Conservation (phyloP, 2,329 filamentous ascomycete species). For the Fusarium sp. region DNA sequence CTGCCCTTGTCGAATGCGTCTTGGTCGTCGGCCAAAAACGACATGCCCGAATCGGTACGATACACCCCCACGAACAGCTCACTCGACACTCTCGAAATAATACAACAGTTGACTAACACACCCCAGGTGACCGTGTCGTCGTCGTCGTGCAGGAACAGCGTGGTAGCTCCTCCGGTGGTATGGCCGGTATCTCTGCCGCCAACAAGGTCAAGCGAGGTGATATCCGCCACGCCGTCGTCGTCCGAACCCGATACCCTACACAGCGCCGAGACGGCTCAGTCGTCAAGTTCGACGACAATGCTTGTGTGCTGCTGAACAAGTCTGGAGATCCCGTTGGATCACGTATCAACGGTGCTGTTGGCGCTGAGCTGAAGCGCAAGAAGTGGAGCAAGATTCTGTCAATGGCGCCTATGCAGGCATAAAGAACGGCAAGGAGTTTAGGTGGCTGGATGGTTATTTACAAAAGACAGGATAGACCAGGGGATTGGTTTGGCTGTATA, state of each 20-base stretch:
- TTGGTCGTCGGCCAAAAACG: conserved; percentile 91
- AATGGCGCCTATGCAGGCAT: conserved; percentile 79
- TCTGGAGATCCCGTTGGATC: conserved; percentile 93
- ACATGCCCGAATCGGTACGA: conserved; percentile 84
- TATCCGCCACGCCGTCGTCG: conserved; percentile 94
- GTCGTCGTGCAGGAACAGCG: conserved; percentile 98
- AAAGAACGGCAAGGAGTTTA: conserved; percentile 24
- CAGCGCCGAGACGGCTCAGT: conserved; percentile 89
- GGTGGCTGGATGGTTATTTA: conserved; percentile 9
- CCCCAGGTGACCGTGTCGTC: conserved; percentile 89
- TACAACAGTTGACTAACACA: neutral
- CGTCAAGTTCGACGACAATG: conserved; percentile 96
- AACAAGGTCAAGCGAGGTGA: conserved; percentile 97
- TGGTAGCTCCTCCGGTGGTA: conserved; percentile 75
- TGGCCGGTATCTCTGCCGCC: conserved; percentile 75
- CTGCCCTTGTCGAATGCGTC: conserved; percentile 95
- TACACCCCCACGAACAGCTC: neutral
- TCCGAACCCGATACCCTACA: conserved; percentile 87
- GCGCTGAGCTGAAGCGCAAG: conserved; percentile 85
- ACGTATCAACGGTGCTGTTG: conserved; percentile 90
- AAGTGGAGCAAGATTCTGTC: conserved; percentile 99
- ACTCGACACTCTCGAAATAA: neutral
- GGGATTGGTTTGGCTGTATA: neutral
- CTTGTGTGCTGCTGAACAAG: conserved; percentile 97
- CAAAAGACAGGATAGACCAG: conserved; percentile 24